These are phyloP conservation scores for Mimosa bimucronata DNA, from an alignment of 306 rosid species.

Conservation along the genomic window DNA sequence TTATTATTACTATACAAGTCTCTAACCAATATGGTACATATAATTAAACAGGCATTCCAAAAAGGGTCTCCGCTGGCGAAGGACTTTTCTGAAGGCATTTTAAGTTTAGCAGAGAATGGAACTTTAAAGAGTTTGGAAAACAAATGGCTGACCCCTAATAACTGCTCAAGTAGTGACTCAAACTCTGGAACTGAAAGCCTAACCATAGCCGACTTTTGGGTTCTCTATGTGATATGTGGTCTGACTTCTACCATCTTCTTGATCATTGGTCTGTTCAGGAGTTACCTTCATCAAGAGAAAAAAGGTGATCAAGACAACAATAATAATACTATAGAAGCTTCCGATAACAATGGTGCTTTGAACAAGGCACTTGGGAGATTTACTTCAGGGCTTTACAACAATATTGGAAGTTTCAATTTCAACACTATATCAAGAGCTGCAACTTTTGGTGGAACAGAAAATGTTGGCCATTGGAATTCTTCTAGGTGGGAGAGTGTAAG, in stretches of 20 bases:
- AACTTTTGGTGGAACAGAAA: constrained; percentile 30
- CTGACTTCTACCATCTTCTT: constrained; percentile 52
- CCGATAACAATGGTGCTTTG: constrained; percentile 19
- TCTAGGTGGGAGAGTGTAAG: constrained; percentile 35
- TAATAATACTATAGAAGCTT: not conserved
- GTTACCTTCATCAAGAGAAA: not conserved
- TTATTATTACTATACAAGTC: no score
- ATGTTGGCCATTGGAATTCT: constrained; percentile 33
- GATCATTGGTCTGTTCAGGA: constrained; percentile 16
- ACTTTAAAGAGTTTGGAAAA: constrained; percentile 37
- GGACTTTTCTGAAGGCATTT: constrained; percentile 61
- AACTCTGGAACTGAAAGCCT: constrained; percentile 37
- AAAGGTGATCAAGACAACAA: not conserved
- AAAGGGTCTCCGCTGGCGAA: constrained; percentile 58
- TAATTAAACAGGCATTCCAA: constrained; percentile 56
- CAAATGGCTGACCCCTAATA: constrained; percentile 43
- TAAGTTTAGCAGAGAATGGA: constrained; percentile 55
- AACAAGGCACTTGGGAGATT: not conserved
- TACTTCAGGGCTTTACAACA: constrained; percentile 15
- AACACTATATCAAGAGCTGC: constrained; percentile 34
- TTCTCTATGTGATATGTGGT: constrained; percentile 50
- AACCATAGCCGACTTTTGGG: constrained; percentile 49
- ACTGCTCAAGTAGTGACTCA: constrained; percentile 42
- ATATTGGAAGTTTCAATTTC: constrained; percentile 1
- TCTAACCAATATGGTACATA: not conserved